Evolutionary conservation across 2,329 filamentous ascomycete genomes (phyloP), one percentile per base, ranked within the genome.

Genomic region (Calonectria fujianensis): DNA sequence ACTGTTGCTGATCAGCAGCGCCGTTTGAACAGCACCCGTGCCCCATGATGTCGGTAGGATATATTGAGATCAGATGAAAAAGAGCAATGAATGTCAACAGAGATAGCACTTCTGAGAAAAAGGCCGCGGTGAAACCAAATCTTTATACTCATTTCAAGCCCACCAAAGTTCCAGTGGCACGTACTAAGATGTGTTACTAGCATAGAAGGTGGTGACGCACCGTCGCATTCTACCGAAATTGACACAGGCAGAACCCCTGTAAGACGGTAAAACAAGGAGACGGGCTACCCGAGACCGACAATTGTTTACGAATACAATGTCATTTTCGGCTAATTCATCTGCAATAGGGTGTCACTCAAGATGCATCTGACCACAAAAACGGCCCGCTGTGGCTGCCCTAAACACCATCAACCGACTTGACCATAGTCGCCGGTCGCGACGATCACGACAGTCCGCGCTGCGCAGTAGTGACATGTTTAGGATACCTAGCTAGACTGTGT

Each of bases 101-200:
- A 39, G 14, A 39, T 39, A 35, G 11, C 7, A 9, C 6, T 35
- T 35, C 2, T 35, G 32, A 39, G 4, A 8, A 16, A 39, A 13
- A 37, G 1, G 1, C 35, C 2, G 0, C 5, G 32, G 8, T 1
- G n/a, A 4, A 4, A 8, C n/a, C n/a, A 3, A 1, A 24, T 24
- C 20, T 24, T 48, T 48, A 24, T 48, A 48, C 20, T 11, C n/a
- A 48, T 48, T 10, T n/a, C 18, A n/a, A 10, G 13, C 8, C 20
- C 45, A 48, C 45, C n/a, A n/a, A 9, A 24, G 6, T 8, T 45
- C 7, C 20, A 48, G 10, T 48, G 45, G 13, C 45, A 48, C n/a
- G 45, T 48, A 8, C 9, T 5, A 24, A 4, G 9, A 10, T 35
- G 32, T 35, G 45, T 24, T 24, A n/a, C 18, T 24, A n/a, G n/a